These are phyloP conservation scores for Kingdonia uniflora DNA, from an alignment of 164 flowering plant genomes.

Conservation along the genomic window DNA sequence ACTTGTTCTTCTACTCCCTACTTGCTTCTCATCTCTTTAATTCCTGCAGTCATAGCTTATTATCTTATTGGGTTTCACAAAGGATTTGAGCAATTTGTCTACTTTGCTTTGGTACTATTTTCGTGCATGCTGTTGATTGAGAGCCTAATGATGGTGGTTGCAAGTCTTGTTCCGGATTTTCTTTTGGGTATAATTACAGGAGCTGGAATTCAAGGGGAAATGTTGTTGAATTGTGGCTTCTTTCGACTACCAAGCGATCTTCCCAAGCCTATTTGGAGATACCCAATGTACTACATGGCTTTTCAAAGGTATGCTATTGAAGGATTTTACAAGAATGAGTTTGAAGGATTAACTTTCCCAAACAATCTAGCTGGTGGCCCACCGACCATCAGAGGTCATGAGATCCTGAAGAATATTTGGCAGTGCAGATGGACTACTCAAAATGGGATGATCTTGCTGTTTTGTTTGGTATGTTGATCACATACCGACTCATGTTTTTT, in stretches of 20 bases:
- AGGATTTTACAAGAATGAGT: conserved; percentile 38
- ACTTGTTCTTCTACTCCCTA: conserved; percentile 46
- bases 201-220: conserved; percentile 49
- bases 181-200: conserved; percentile 52
- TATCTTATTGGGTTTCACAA: conserved; percentile 30
- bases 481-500: conserved; percentile 35
- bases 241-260: conserved; percentile 41
- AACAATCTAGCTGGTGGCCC: conserved; percentile 11
- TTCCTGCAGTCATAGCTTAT: conserved; percentile 47
- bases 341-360: conserved; percentile 21
- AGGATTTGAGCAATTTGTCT: conserved; percentile 24
- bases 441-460: conserved; percentile 45
- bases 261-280: conserved; percentile 47
- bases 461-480: conserved; percentile 37
- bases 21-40: conserved; percentile 30
- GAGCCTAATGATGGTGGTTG: conserved; percentile 59
- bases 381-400: conserved; percentile 18
- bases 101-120: conserved; percentile 27
- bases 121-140: conserved; percentile 36
- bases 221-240: conserved; percentile 45
- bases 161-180: conserved; percentile 50
- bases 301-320: conserved; percentile 39
- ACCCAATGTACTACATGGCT: conserved; percentile 41
- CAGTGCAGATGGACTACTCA: conserved; percentile 36
- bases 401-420: conserved; percentile 26